These are phyloP conservation scores for Erysimum pusillum DNA, from an alignment of 441 rosid genomes.

Conservation along the genomic window DNA sequence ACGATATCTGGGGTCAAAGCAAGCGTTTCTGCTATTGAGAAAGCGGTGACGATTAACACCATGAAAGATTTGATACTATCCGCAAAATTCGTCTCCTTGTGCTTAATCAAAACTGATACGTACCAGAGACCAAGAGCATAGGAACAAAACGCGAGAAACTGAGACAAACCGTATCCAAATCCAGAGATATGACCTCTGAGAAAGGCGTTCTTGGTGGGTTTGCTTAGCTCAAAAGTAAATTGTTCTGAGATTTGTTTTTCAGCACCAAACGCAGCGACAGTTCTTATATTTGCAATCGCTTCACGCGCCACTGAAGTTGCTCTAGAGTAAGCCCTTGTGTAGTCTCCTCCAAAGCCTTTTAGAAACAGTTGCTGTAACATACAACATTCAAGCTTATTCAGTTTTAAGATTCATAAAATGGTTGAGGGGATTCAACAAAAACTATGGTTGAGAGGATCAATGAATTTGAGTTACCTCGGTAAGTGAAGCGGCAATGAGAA, in stretches of 20 bases:
- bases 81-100: slow-evolving; percentile 60
- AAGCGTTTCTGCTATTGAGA: slow-evolving; percentile 76
- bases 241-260: slow-evolving; percentile 64
- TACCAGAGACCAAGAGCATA: slow-evolving; percentile 93
- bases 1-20: slow-evolving; percentile 86
- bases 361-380: slow-evolving; percentile 80
- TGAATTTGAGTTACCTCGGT: slow-evolving; percentile 63
- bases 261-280: slow-evolving; percentile 82
- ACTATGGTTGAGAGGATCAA: background rate
- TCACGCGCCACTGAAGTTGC: slow-evolving; percentile 85
- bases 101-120: slow-evolving; percentile 66
- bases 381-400: background rate
- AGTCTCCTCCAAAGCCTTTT: slow-evolving; percentile 91
- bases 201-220: slow-evolving; percentile 69
- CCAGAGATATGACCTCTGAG: slow-evolving; percentile 84
- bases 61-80: slow-evolving; percentile 71
- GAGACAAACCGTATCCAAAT: slow-evolving; percentile 75
- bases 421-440: too few relatives aligned
- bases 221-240: slow-evolving; percentile 67
- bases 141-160: slow-evolving; percentile 65
- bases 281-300: slow-evolving; percentile 78
- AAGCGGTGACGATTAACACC: slow-evolving; percentile 76
- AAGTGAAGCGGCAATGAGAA: slow-evolving; percentile 76
- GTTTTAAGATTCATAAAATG: slow-evolving; percentile 8
- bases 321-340: slow-evolving; percentile 62